A percentile compares a stretch with the other conserved stretches of the same genome.
Conservation (phyloP, 176 grass and related monocot species). For the Thalia dealbata region DNA sequence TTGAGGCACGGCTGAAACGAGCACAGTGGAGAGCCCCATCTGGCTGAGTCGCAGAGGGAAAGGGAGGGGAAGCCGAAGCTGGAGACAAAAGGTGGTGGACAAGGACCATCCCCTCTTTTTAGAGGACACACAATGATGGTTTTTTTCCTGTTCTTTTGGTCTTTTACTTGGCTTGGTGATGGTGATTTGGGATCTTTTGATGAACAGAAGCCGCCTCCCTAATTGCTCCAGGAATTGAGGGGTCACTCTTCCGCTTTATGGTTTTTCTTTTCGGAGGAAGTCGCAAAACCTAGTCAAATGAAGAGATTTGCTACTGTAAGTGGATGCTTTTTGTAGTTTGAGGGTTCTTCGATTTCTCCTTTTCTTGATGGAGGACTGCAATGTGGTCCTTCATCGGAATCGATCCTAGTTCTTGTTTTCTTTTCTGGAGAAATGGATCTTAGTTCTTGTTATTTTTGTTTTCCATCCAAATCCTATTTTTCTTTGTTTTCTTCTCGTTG, state of each 20-base stretch:
- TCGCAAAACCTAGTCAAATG: neutral
- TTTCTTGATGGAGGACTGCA: neutral
- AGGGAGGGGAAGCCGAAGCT: neutral
- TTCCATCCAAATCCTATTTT: neutral
- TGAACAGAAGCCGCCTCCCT: neutral
- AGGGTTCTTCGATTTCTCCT: neutral
- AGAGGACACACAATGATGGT: conserved; percentile 29
- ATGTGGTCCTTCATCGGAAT: neutral
- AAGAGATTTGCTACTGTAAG: neutral
- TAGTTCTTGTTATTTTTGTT: neutral
- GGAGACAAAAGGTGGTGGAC: conserved; percentile 36
- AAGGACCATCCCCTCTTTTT: conserved; percentile 31
- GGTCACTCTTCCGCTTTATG: neutral
- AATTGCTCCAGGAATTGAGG: neutral
- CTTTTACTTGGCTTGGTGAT: neutral
- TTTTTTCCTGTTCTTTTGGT: neutral
- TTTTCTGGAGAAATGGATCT: neutral
- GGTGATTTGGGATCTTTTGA: neutral
- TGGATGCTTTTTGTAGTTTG: neutral
- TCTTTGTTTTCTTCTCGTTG: neutral
- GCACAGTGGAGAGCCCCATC: neutral
- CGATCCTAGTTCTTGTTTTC: neutral
- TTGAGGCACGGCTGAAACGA: neutral
- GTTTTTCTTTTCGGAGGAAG: neutral
- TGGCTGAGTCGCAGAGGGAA: conserved; percentile 2